Evolutionary conservation across 192 early-diverging fungal genomes (phyloP), one percentile per base, ranked within the genome.

Genomic region (Entomortierella parvispora): DNA sequence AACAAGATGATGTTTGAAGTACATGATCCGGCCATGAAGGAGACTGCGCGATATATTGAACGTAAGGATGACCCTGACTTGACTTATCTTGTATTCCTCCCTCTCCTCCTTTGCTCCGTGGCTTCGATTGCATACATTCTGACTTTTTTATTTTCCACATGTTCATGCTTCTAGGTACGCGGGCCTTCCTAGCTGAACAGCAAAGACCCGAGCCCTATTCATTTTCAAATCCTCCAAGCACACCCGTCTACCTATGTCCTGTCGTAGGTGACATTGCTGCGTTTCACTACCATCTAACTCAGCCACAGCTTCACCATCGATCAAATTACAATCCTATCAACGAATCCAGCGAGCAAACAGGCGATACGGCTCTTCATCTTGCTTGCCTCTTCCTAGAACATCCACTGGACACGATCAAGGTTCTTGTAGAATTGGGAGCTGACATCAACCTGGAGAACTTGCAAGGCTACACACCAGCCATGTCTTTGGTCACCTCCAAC

Each of bases 1-100:
- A 77, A 77, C 55, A 77, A 50, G 55, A 77, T 77, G 74, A 55
- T 77, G 0, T 77, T 77, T 57, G 63, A 68, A 5, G 68, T 77
- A 28, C 68, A 68, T 32, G 53, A 77, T 37, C 60, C 55, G 15
- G 31, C 47, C 42, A 77, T 77, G 74, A 57, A n/a, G 22, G 74
- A 77, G 15, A 77, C 74, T 4, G 74, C 68, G 18, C 46, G 37
- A 33, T 77, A 68, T 32, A 68, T 77, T 9, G 55, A 77, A 17
- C 61, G 74, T 77, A 77, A 33, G 72, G 65, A 9, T 34, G 31
- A 34, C 56, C 23, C 7, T 23, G 37, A 40, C 9, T 20, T 17
- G 17, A 17, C n/a, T 25, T 12, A 56, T 18, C 32, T 57, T n/a
- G n/a, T n/a, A n/a, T n/a, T n/a, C n/a, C n/a, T n/a, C n/a, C n/a